Evolutionary conservation across 768 basidiomycete species (phyloP), one percentile per base, ranked within the genome.

Genomic region (Agrocybe praecox): DNA sequence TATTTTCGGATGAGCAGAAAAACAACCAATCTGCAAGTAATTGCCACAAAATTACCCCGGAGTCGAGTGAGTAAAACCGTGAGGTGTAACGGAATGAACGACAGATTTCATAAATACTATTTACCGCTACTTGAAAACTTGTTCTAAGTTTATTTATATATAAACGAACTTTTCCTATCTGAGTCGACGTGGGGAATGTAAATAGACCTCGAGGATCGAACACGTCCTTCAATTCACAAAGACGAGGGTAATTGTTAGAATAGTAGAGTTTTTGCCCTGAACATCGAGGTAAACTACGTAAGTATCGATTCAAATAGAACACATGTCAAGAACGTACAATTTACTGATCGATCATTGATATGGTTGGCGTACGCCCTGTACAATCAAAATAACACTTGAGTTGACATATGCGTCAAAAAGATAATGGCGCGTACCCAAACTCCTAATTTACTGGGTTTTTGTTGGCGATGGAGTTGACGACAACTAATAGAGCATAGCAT

Each of bases 321-420:
- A 29, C 4, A 29, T 29, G 26, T 29, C 26, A 8, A 52, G 6
- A 11, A 64, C 72, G 63, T 32, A 76, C 74, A 72, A 58, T 78
- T 65, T 14, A 65, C 57, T 6, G 76, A 68, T 34, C 67, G 57
- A 52, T 77, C 72, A 52, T 80, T 77, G n/a, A 78, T 70, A 55
- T 81, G 80, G 60, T 78, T 80, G 2, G 75, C 65, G 58, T 82
- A 80, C 10, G 76, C 74, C 8, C 76, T 76, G 55, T 18, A 36
- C 15, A 12, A 2, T 8, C 1, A 26, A 40, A 44, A 18, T 33
- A 34, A 12, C 49, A 1, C 14, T 21, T 33, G 22, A 53, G 15
- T n/a, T n/a, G 19, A 1, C 36, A 29, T 24, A 32, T 34, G 29
- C 10, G 24, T 1, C 18, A 12, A 2, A 6, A 46, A 15, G 33